phyloP scores from a whole-genome alignment of 2,329 filamentous ascomycete species.

The Nigrograna mackinnonii region DNA sequence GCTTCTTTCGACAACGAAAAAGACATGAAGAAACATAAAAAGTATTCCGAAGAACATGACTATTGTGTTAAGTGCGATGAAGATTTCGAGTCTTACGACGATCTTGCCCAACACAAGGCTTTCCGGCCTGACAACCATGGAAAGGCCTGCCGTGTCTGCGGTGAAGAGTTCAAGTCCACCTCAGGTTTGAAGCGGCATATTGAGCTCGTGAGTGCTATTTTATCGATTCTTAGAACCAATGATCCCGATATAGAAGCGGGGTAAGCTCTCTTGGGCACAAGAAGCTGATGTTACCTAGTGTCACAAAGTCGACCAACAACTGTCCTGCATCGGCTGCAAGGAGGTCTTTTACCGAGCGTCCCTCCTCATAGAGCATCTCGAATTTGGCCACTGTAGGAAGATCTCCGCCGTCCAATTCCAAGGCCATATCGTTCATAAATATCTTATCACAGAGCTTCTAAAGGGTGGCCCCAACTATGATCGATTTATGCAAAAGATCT shows the following conservation, averaged over 20 bases:
- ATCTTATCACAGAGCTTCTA: slow-evolving; percentile 44
- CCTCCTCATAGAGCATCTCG: slow-evolving; percentile 58
- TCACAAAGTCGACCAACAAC: slow-evolving; percentile 54
- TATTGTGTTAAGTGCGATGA: slow-evolving; percentile 51
- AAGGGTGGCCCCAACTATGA: slow-evolving; percentile 12
- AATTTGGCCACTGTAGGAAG: slow-evolving; percentile 53
- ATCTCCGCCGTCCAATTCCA: slow-evolving; percentile 50
- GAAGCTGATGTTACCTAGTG: too few species aligned
- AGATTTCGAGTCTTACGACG: slow-evolving; percentile 50
- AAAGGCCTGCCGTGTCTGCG: slow-evolving; percentile 61
- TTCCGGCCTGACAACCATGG: slow-evolving; percentile 43
- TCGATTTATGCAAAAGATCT: slow-evolving; percentile 33
- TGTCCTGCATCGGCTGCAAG: slow-evolving; percentile 58
- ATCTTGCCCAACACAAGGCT: slow-evolving; percentile 53
- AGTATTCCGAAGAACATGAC: slow-evolving; percentile 44
- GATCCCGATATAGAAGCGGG: slow-evolving; percentile 38
- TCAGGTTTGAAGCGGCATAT: slow-evolving; percentile 57
- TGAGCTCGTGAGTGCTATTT: slow-evolving; percentile 46
- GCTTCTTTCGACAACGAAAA: slow-evolving; percentile 48
- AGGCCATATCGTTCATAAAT: slow-evolving; percentile 55
- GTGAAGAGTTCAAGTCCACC: slow-evolving; percentile 57
- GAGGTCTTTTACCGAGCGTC: slow-evolving; percentile 52
- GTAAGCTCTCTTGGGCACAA: too few species aligned
- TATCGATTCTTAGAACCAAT: not conserved
- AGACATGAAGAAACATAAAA: slow-evolving; percentile 58